phyloP scores from a whole-genome alignment of 1,139 yeast genomes.

The Debaryomycetaceae sp. region DNA sequence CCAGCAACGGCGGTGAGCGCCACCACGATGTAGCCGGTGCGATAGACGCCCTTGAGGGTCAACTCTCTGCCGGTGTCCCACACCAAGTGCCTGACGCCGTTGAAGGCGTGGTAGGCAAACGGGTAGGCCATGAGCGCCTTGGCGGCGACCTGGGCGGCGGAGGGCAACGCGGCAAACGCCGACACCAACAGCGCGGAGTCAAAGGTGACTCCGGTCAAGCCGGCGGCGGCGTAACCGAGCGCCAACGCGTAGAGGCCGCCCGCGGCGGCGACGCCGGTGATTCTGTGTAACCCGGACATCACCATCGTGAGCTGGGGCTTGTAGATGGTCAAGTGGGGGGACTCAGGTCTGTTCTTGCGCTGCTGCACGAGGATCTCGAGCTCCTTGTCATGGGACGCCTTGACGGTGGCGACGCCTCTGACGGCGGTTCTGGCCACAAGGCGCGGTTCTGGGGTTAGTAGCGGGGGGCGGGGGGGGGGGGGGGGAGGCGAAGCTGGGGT shows the following conservation, averaged over 20 bases:
- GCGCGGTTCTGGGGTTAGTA: background rate
- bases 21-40: slow-evolving; percentile 83
- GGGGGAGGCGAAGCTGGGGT: background rate
- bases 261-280: slow-evolving; percentile 83
- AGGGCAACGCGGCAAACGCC: slow-evolving; percentile 56
- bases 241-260: slow-evolving; percentile 76
- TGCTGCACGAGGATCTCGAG: slow-evolving; percentile 71
- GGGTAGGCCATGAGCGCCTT: slow-evolving; percentile 77
- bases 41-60: slow-evolving; percentile 80
- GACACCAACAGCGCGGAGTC: slow-evolving; percentile 60
- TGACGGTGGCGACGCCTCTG: slow-evolving; percentile 50
- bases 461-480: background rate
- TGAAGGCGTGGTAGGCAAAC: slow-evolving; percentile 78
- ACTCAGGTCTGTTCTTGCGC: slow-evolving; percentile 81
- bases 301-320: slow-evolving; percentile 84
- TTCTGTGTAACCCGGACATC: slow-evolving; percentile 78
- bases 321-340: slow-evolving; percentile 89
- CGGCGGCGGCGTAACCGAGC: slow-evolving; percentile 66
- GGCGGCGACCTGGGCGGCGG: slow-evolving; percentile 52
- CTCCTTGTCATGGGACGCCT: slow-evolving; percentile 61
- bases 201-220: slow-evolving; percentile 58
- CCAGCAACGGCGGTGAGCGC: slow-evolving; percentile 69
- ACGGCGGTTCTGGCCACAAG: slow-evolving; percentile 4
- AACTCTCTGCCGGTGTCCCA: slow-evolving; percentile 88
- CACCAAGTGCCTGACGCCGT: slow-evolving; percentile 87